A percentile compares a stretch with the other conserved stretches of the same genome.
Evolutionary conservation across 2,329 filamentous ascomycete genomes (phyloP).

Genomic region (Sodiomyces alkalinus): DNA sequence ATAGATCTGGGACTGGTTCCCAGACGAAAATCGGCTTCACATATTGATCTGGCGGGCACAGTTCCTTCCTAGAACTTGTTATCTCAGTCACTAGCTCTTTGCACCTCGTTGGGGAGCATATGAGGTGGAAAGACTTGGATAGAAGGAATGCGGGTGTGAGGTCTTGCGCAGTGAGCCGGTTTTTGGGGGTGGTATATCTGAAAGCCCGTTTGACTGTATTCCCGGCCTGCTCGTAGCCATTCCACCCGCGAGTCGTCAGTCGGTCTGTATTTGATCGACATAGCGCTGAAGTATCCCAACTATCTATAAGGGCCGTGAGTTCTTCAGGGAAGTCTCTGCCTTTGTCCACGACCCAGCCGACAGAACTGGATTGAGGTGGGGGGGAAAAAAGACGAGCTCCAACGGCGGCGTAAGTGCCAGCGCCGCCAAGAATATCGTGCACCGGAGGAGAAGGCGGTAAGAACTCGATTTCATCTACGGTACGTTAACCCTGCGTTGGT

Average conservation of each 20-base stretch:
- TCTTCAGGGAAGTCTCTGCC: conserved; percentile 71
- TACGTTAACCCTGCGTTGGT: background rate
- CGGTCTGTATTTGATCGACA: conserved; percentile 51
- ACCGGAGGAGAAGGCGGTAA: conserved; percentile 52
- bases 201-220: conserved; percentile 51
- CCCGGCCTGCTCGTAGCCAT: conserved; percentile 62
- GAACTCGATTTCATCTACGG: conserved; percentile 86
- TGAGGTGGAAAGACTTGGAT: conserved; percentile 71
- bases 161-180: conserved; percentile 60
- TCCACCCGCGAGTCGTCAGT: conserved; percentile 82
- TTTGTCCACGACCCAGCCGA: conserved; percentile 85
- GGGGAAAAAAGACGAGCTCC: conserved; percentile 83
- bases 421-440: conserved; percentile 71
- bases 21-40: conserved; percentile 66
- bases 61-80: conserved; percentile 34
- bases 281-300: conserved; percentile 63
- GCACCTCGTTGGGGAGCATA: conserved; percentile 67
- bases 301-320: conserved; percentile 46
- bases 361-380: conserved; percentile 42
- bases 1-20: conserved; percentile 89
- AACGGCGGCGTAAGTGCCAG: conserved; percentile 71
- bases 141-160: conserved; percentile 51
- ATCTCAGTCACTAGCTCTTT: conserved; percentile 63
- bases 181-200: conserved; percentile 75
- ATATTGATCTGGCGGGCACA: conserved; percentile 18